A percentile compares a stretch with the other conserved stretches of the same genome.
These are phyloP conservation scores for Colletotrichum eleusines DNA, from an alignment of 2,329 filamentous ascomycete genomes.

Conservation along the genomic window DNA sequence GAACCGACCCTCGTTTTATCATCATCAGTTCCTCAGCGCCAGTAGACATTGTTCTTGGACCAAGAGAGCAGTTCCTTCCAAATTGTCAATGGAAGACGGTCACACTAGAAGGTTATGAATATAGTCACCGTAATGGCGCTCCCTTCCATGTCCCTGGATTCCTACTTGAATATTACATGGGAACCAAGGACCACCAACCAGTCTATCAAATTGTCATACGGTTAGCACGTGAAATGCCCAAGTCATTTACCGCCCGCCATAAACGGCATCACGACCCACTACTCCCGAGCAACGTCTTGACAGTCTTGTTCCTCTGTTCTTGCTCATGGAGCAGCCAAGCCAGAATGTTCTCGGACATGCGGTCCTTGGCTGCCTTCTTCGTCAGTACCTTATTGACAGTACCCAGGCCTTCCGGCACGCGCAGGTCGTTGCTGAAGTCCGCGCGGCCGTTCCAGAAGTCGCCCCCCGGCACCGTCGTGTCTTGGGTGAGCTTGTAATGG, in stretches of 20 bases:
- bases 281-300: neutral
- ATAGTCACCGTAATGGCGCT: neutral
- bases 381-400: slow-evolving; percentile 52
- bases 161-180: neutral
- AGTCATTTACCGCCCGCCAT: neutral
- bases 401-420: slow-evolving; percentile 51
- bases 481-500: slow-evolving; percentile 49
- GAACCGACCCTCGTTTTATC: neutral
- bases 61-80: neutral
- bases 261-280: neutral
- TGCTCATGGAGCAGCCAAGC: slow-evolving; percentile 47
- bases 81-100: neutral
- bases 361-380: slow-evolving; percentile 52
- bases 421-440: slow-evolving; percentile 49
- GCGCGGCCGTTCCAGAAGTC: slow-evolving; percentile 54
- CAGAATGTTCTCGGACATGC: slow-evolving; percentile 56
- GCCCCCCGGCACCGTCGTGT: slow-evolving; percentile 31
- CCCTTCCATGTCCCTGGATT: neutral
- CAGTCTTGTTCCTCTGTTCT: slow-evolving; percentile 42
- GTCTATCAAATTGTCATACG: too few species aligned
- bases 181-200: neutral
- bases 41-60: neutral
- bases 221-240: neutral
- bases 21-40: neutral
- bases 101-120: neutral